Conservation (phyloP, 2,329 filamentous ascomycete species). For the Penicillium sp. region DNA sequence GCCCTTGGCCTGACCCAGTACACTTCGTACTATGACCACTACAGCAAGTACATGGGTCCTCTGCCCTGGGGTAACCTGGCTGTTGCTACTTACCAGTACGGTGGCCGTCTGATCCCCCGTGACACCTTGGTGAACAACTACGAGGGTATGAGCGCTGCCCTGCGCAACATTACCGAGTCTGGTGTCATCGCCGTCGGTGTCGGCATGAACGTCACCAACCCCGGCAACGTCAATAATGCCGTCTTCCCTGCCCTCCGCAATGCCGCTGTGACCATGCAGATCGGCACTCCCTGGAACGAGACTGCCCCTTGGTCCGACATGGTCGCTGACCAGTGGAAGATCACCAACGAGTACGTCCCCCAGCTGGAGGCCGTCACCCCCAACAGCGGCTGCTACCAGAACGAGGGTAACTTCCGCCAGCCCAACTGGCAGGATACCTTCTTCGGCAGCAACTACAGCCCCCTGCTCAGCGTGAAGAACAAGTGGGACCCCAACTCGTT, state of each 20-base stretch:
- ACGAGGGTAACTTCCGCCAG: slow-evolving; percentile 52
- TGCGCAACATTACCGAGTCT: slow-evolving; percentile 43
- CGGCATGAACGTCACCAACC: slow-evolving; percentile 47
- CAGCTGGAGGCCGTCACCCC: slow-evolving; percentile 49
- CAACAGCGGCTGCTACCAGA: slow-evolving; percentile 49
- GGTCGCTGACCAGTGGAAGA: slow-evolving; percentile 43
- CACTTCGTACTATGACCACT: slow-evolving; percentile 44
- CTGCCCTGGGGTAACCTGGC: slow-evolving; percentile 38
- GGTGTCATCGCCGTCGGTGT: slow-evolving; percentile 48
- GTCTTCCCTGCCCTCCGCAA: slow-evolving; percentile 50
- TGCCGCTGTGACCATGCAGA: slow-evolving; percentile 45
- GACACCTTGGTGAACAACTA: slow-evolving; percentile 40
- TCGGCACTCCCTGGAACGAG: slow-evolving; percentile 46
- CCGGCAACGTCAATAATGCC: slow-evolving; percentile 46
- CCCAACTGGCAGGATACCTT: slow-evolving; percentile 50
- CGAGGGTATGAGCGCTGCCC: slow-evolving; percentile 37
- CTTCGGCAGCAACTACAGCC: slow-evolving; percentile 51
- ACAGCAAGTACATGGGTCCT: slow-evolving; percentile 41
- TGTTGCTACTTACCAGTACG: slow-evolving; percentile 38
- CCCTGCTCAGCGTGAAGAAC: slow-evolving; percentile 46
- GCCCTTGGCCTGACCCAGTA: slow-evolving; percentile 37
- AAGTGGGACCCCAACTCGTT: slow-evolving; percentile 51
- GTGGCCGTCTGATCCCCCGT: slow-evolving; percentile 46
- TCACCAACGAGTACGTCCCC: slow-evolving; percentile 50
- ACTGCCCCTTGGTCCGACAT: slow-evolving; percentile 47